These are phyloP conservation scores for Psilocybe cubensis DNA, from an alignment of 768 basidiomycete genomes.

Conservation along the genomic window DNA sequence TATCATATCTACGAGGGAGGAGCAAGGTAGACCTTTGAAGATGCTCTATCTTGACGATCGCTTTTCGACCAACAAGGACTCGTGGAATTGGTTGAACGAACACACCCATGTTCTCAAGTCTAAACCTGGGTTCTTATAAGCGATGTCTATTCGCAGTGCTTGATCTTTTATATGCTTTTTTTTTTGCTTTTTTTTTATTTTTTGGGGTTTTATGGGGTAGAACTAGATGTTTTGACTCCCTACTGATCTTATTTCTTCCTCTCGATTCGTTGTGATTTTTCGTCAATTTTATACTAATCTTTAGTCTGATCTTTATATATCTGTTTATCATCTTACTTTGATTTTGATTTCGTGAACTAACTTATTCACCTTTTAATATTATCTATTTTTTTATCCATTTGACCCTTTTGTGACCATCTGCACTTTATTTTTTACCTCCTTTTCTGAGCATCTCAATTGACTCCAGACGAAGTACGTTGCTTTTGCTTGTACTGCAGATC, in stretches of 20 bases:
- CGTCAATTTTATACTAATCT: background rate
- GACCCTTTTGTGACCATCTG: too few species aligned
- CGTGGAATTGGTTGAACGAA: slow-evolving; percentile 30
- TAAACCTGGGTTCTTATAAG: background rate
- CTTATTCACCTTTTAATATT: too few species aligned
- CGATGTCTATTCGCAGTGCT: background rate
- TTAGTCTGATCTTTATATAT: too few species aligned
- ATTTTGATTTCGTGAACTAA: too few species aligned
- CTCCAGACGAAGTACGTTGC: too few species aligned
- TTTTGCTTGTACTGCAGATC: too few species aligned
- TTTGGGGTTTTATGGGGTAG: background rate
- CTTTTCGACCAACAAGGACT: slow-evolving; percentile 26
- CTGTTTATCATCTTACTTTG: too few species aligned
- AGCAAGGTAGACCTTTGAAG: slow-evolving; percentile 18
- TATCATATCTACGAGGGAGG: slow-evolving; percentile 20
- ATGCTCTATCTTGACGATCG: slow-evolving; percentile 24
- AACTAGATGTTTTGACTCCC: too few species aligned
- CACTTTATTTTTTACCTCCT: too few species aligned
- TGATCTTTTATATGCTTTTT: background rate
- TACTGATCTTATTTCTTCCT: background rate
- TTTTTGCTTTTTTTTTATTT: background rate
- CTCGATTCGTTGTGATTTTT: background rate
- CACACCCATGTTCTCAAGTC: slow-evolving; percentile 16
- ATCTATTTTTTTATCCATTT: too few species aligned
- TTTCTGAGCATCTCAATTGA: too few species aligned